Conservation (phyloP, 2,329 filamentous ascomycete species). For the Setomelanomma holmii region DNA sequence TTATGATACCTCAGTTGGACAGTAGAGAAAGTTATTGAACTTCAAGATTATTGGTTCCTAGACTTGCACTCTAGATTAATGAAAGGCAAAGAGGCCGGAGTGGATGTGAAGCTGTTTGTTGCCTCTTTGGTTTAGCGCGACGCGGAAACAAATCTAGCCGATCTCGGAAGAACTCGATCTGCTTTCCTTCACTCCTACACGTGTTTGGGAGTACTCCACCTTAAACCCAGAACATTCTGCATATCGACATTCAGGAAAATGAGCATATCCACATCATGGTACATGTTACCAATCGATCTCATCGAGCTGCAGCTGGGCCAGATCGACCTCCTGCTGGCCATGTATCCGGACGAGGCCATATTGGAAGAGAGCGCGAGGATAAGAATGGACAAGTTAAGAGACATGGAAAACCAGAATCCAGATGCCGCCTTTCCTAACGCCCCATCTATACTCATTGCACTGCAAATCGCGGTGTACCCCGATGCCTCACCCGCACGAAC, state of each 20-base stretch:
- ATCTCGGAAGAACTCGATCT: neutral
- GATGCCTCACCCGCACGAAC: conserved; percentile 1
- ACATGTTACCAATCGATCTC: conserved; percentile 27
- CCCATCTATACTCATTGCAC: conserved; percentile 18
- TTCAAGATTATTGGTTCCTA: no score
- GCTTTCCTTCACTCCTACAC: neutral
- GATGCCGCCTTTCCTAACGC: neutral
- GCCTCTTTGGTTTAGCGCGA: neutral
- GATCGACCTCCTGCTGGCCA: conserved; percentile 36
- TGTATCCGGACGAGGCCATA: conserved; percentile 33
- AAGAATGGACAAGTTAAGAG: conserved; percentile 19
- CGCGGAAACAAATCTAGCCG: neutral
- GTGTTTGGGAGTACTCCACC: no score
- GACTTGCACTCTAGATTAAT: no score
- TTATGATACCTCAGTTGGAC: no score
- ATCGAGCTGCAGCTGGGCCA: conserved; percentile 39
- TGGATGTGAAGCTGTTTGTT: no score
- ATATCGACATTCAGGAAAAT: neutral
- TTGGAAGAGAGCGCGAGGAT: conserved; percentile 14
- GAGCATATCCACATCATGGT: conserved; percentile 10
- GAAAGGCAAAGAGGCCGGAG: no score
- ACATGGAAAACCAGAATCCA: neutral
- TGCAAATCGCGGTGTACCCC: conserved; percentile 12
- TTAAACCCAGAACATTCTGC: neutral
- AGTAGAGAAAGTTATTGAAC: no score